These are phyloP conservation scores for Xeromyces bisporus DNA, from an alignment of 495 filamentous ascomycete genomes.

Conservation along the genomic window DNA sequence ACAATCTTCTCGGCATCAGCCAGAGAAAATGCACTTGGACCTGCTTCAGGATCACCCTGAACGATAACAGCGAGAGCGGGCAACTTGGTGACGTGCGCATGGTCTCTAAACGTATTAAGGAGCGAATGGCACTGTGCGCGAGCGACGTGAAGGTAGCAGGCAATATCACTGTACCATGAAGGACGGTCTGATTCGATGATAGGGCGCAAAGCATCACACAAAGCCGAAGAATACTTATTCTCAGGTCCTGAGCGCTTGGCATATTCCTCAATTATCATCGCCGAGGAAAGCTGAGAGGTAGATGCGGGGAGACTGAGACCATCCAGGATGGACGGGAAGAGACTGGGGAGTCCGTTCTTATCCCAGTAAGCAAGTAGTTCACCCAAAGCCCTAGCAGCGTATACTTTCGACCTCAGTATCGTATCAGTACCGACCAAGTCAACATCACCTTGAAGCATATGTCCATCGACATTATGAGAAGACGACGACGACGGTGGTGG, in stretches of 20 bases:
- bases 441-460: conserved; percentile 94
- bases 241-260: conserved; percentile 28
- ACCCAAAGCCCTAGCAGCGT: conserved; percentile 70
- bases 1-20: conserved; percentile 73
- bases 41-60: conserved; percentile 79
- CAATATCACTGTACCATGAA: conserved; percentile 66
- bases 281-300: conserved; percentile 67
- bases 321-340: conserved; percentile 37
- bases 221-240: conserved; percentile 30
- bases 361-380: conserved; percentile 29
- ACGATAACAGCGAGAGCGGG: conserved; percentile 73
- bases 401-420: conserved; percentile 74
- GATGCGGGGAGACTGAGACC: conserved; percentile 54
- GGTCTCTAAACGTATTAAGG: conserved; percentile 74
- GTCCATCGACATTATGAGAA: conserved; percentile 86
- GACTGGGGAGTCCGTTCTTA: conserved; percentile 21
- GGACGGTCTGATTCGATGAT: conserved; percentile 71
- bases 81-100: conserved; percentile 62
- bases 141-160: conserved; percentile 72
- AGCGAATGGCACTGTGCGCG: conserved; percentile 81
- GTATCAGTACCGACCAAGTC: conserved; percentile 82
- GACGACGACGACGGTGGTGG: conserved; percentile 40
- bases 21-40: conserved; percentile 79
- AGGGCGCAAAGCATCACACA: conserved; percentile 46
- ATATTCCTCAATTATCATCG: conserved; percentile 81